Evolutionary conservation across 768 basidiomycete species (phyloP), one percentile per base, ranked within the genome.

Genomic region (Russula virescens): DNA sequence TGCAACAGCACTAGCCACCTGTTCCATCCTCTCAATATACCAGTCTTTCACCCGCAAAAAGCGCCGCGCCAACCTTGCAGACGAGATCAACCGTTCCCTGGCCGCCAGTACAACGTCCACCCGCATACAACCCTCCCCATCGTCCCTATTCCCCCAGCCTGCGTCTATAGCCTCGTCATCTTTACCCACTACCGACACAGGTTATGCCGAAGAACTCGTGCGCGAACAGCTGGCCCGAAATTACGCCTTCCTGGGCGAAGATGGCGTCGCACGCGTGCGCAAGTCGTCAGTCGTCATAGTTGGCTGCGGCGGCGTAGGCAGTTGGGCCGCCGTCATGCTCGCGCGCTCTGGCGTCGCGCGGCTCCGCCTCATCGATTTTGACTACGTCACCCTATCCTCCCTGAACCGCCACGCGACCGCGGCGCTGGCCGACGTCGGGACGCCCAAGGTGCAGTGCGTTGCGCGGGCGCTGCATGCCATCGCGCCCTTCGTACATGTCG

Each of bases 261-360:
- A 93, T 40, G 84, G 84, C 45, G 96, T 98, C 91, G 72, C 75
- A 11, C 86, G 83, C 70, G 80, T 98, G 56, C 80, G 97, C 56
- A 70, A 78, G 10, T 83, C 85, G 14, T 83, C 79, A 5, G 94
- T 98, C 1, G 94, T 92, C 19, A 77, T 98, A 21, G 87, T 99
- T 3, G 97, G 97, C 7, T 93, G 94, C 67, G 97, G 97, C 61
- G 96, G 97, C 2, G 97, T 99, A 0, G 97, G 97, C 0, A 94
- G 91, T 70, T 96, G 94, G 91, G 90, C 87, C 42, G 94, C 94
- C 18, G 83, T 96, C 35, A 96, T 96, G 96, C 83, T 94, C 28
- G 87, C 85, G 49, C 78, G 94, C 72, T 94, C 93, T 90, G 90
- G 91, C 28, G 79, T 93, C 23, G 82, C 86, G 26, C 85, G 81